Base-by-base conservation (phyloP, 768 basidiomycete species). In the Candolleomyces eurysporus region DNA sequence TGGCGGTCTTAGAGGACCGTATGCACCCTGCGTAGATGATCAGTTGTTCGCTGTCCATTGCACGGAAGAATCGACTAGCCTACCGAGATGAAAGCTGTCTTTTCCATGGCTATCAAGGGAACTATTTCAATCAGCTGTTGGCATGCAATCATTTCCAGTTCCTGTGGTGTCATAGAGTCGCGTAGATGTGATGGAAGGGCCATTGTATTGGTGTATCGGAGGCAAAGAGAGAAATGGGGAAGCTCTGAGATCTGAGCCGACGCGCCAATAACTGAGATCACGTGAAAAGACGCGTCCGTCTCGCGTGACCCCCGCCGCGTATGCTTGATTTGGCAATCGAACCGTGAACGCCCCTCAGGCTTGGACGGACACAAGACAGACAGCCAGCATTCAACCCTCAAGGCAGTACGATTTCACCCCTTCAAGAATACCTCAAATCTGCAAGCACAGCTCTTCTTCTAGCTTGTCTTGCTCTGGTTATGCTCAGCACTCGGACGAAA, bases 1-100 rank as follows among this genome's bases (percentile, higher is more conserved):
- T 5, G 96, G 96, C 1, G 97, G 96, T 6, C 89, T 81, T 57
- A 99, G 84, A 19, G 97, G 96, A 2, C 97, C 97, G 67, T 94
- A 97, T 57, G 89, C 88, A 57, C 94, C 95, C 94, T 97, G 26
- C 31, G 26, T 72, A 48, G 62, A 59, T 57, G 64, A 65, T 65
- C 63, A 59, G 69, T 65, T 51, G 67, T 66, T 62, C 48, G 57
- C 57, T 43, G 56, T 55, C 51, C 26, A 21, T 57, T 51, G 42
- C 14, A n/a, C 19, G 51, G 22, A 61, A 62, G 64, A 60, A 30
- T 62, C 48, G 49, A 57, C 61, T 26, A 60, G 63, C 67, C 66
- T 81, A 92, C 95, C 73, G 94, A 93, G 63, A 98, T 92, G 69
- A 98, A 90, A 32, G 94, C 88, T 26, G 94, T 94, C 65, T 82